phyloP scores from a whole-genome alignment of 164 flowering plant species.

The Buxus sempervirens region DNA sequence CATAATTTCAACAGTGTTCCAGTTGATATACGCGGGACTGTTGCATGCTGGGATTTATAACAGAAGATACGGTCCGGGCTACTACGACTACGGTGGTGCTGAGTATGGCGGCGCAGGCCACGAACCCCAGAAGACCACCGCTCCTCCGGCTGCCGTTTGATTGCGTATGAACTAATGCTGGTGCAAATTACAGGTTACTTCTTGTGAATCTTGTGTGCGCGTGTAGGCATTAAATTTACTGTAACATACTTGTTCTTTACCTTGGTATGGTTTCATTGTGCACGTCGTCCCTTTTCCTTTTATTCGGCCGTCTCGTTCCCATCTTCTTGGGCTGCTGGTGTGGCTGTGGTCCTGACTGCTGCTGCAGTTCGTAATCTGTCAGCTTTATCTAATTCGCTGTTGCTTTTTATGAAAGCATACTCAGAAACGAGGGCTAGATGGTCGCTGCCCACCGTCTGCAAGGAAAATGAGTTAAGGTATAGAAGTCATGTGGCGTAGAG shows the following conservation, averaged over 20 bases:
- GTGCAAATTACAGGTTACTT: neutral
- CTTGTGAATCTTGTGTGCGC: neutral
- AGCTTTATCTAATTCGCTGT: conserved; percentile 1
- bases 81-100: conserved; percentile 2
- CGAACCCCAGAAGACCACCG: neutral
- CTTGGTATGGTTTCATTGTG: no score
- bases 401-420: conserved; percentile 31
- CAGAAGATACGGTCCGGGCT: conserved; percentile 36
- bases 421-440: conserved; percentile 54
- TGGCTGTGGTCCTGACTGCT: no score
- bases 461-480: neutral
- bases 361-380: neutral
- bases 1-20: conserved; percentile 33
- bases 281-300: no score
- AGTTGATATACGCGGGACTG: conserved; percentile 34
- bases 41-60: conserved; percentile 41
- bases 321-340: no score
- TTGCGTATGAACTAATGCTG: neutral
- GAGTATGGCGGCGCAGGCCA: conserved; percentile 12
- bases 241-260: neutral
- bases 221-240: neutral
- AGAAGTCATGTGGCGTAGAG: neutral
- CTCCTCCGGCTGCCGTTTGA: conserved; percentile 4
- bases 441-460: conserved; percentile 57
- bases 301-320: no score